Conservation (phyloP, 495 filamentous ascomycete species). For the Penicillium parvum region DNA sequence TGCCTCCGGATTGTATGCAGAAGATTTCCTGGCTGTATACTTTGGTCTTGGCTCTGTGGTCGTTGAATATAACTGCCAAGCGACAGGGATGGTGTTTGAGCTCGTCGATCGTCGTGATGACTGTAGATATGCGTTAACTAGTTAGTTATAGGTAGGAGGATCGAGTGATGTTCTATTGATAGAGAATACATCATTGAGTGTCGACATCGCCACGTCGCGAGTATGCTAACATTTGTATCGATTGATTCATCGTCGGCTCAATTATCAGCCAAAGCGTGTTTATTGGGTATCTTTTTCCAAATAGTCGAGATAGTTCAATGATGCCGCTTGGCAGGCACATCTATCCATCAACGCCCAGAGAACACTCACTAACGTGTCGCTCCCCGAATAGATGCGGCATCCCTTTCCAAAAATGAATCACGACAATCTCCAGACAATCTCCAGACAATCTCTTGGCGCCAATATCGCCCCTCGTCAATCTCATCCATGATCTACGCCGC, state of each 20-base stretch:
- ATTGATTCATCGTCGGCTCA: too few relatives aligned
- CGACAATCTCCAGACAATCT: constrained; percentile 8
- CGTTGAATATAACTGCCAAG: constrained; percentile 8
- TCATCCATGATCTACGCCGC: constrained; percentile 14
- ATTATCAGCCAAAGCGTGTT: too few relatives aligned
- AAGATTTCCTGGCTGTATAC: background rate
- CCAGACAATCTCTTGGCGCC: constrained; percentile 20
- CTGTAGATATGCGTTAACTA: too few relatives aligned
- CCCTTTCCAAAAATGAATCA: constrained; percentile 3
- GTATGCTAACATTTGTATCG: too few relatives aligned
- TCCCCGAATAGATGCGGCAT: too few relatives aligned
- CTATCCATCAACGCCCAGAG: too few relatives aligned
- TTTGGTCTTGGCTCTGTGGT: constrained; percentile 5
- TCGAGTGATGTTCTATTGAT: background rate
- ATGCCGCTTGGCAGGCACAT: too few relatives aligned
- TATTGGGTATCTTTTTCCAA: too few relatives aligned
- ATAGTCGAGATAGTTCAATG: too few relatives aligned
- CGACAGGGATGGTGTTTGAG: constrained; percentile 10
- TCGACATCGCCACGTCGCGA: too few relatives aligned
- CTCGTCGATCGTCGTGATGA: constrained; percentile 1
- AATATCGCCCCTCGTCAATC: constrained; percentile 2
- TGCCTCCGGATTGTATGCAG: background rate
- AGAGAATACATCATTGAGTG: background rate
- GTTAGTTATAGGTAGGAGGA: too few relatives aligned
- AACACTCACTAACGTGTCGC: too few relatives aligned